Percentiles rank a stretch among this genome's conserved stretches.
phyloP scores from a whole-genome alignment of 352 stramenopile genomes.

The Globisporangium nagaii region DNA sequence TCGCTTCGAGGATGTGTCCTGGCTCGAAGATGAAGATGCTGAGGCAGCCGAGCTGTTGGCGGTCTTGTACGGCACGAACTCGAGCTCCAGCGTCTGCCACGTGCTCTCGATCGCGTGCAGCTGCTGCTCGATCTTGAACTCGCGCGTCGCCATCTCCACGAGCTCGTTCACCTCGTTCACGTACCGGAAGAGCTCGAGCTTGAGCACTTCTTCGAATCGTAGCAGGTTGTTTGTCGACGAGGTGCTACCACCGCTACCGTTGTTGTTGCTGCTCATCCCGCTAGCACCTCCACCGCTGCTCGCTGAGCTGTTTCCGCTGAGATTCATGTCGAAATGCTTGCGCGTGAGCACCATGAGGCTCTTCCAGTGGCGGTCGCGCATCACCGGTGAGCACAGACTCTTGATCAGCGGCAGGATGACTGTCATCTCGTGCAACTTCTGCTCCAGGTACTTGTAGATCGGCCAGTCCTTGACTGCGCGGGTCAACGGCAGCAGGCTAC shows the following conservation, averaged over 20 bases:
- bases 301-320: neutral
- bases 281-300: neutral
- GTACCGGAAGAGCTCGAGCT: slow-evolving; percentile 89
- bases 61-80: slow-evolving; percentile 90
- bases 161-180: slow-evolving; percentile 94
- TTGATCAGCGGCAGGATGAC: slow-evolving; percentile 89
- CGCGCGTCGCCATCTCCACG: slow-evolving; percentile 93
- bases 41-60: slow-evolving; percentile 15
- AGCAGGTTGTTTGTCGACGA: slow-evolving; percentile 28
- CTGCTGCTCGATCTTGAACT: slow-evolving; percentile 97
- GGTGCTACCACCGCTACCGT: too few relatives aligned
- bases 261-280: neutral
- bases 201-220: slow-evolving; percentile 90
- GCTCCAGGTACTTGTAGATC: slow-evolving; percentile 89
- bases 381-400: slow-evolving; percentile 82
- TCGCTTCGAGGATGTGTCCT: neutral
- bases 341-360: slow-evolving; percentile 79
- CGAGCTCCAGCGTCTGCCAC: slow-evolving; percentile 89
- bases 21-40: neutral
- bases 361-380: slow-evolving; percentile 89
- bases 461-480: slow-evolving; percentile 88
- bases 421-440: slow-evolving; percentile 90
- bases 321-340: slow-evolving; percentile 79
- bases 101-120: slow-evolving; percentile 88
- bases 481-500: slow-evolving; percentile 41